phyloP scores from a whole-genome alignment of 257 asterid species.

The Nicotiana tabacum region DNA sequence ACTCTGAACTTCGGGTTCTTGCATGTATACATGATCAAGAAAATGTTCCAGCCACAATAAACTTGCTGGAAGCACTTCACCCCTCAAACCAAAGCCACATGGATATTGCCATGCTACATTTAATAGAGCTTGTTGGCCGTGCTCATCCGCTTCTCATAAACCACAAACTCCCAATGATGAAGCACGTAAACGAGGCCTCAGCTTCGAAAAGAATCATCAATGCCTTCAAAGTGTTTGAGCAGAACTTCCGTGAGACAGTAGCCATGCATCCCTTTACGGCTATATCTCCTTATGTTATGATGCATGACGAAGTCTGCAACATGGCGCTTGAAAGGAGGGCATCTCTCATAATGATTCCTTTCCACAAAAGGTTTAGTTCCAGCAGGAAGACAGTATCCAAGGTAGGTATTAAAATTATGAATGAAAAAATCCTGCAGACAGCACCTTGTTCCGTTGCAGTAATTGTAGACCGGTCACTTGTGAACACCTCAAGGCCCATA shows the following conservation, averaged over 20 bases:
- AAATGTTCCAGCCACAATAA: slow-evolving; percentile 18
- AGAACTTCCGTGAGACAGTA: slow-evolving; percentile 13
- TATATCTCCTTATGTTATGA: slow-evolving; percentile 23
- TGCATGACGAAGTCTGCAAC: slow-evolving; percentile 31
- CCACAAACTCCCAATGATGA: slow-evolving; percentile 24
- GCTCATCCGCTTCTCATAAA: slow-evolving; percentile 33
- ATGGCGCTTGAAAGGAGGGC: slow-evolving; percentile 24
- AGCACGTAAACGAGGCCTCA: slow-evolving; percentile 9
- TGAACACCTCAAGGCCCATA: background rate
- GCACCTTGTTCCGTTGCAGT: slow-evolving; percentile 31
- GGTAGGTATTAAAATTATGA: slow-evolving; percentile 17
- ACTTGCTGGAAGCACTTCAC: slow-evolving; percentile 29
- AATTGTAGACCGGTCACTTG: slow-evolving; percentile 17
- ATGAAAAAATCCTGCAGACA: slow-evolving; percentile 17
- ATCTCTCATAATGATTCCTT: slow-evolving; percentile 27
- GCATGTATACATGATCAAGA: slow-evolving; percentile 35
- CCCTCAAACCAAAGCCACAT: slow-evolving; percentile 24
- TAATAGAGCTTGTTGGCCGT: slow-evolving; percentile 28
- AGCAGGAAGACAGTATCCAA: background rate
- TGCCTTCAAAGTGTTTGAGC: slow-evolving; percentile 27
- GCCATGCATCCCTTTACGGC: slow-evolving; percentile 25
- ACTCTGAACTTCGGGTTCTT: slow-evolving; percentile 26
- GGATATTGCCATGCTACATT: slow-evolving; percentile 25
- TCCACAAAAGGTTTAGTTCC: slow-evolving; percentile 15
- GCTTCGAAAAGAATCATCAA: slow-evolving; percentile 27